Conservation (phyloP, 495 filamentous ascomycete species). For the Lophium mytilinum region DNA sequence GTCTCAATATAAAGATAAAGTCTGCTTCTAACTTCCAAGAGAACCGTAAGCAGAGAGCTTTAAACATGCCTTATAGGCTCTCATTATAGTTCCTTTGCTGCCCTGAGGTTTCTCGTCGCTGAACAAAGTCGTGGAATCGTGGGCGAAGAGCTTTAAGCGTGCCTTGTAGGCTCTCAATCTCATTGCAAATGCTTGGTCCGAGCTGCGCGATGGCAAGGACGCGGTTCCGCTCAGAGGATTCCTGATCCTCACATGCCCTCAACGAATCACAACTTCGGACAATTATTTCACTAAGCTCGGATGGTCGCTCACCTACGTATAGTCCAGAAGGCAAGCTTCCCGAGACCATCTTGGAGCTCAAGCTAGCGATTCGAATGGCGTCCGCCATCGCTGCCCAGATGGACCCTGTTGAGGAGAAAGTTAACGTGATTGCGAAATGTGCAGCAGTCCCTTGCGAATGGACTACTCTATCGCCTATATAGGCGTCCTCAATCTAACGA, state of each 20-base stretch:
- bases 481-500: too few relatives aligned
- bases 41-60: conserved; percentile 39
- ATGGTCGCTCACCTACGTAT: conserved; percentile 30
- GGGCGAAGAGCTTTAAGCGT: conserved; percentile 40
- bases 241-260: conserved; percentile 31
- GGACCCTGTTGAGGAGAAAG: too few relatives aligned
- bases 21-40: conserved; percentile 34
- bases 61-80: conserved; percentile 42
- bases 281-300: conserved; percentile 38
- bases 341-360: too few relatives aligned
- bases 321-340: conserved; percentile 19
- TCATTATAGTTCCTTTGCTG: too few relatives aligned
- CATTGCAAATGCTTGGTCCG: conserved; percentile 43
- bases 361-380: too few relatives aligned
- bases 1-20: conserved; percentile 7
- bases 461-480: too few relatives aligned
- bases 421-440: too few relatives aligned
- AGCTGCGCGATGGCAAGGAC: conserved; percentile 41
- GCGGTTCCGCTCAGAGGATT: conserved; percentile 36
- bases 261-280: conserved; percentile 35
- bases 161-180: conserved; percentile 43
- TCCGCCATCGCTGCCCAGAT: too few relatives aligned
- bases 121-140: too few relatives aligned
- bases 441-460: too few relatives aligned
- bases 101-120: too few relatives aligned